Base-by-base conservation (phyloP, 768 basidiomycete genomes). In the Podaxis sp. region DNA sequence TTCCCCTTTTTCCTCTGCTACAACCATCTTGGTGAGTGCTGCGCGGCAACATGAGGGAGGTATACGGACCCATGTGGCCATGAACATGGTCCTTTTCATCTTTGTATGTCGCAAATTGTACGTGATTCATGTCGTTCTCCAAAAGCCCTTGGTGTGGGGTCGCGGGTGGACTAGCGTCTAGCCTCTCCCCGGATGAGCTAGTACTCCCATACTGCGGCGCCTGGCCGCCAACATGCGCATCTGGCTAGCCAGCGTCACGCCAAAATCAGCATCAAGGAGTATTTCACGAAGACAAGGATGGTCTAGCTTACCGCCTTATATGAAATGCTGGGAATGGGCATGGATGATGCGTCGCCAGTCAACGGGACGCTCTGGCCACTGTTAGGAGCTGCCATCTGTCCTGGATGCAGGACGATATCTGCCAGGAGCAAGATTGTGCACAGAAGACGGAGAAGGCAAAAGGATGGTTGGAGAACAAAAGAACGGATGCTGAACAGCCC, bases 101-200 rank as follows among this genome's bases (percentile, higher is more conserved):
- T 11, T 24, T 41, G 56, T 72, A 72, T 28, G 70, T 64, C 37
- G 70, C 72, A 36, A 69, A 72, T 56, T 72, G 72, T 3, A 64
- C 64, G 22, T 66, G 62, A 5, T 54, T 48, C 22, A 6, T 5
- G 24, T 58, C 51, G 44, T 46, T 41, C 20, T 49, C 57, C 52
- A 64, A 46, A 2, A 62, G 22, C 22, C 24, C 44, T 5, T 56
- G 61, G 28, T 36, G 37, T 17, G 60, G 53, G 3, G 59, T 60
- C n/a, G 38, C 51, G 50, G 59, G 38, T 28, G 51, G 50, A 15
- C 38, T 53, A 20, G 61, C 46, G 22, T 56, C 61, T 13, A 62
- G 33, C 36, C 48, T 62, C 17, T 62, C 61, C 38, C 54, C 54
- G 12, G 48, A 49, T n/a, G 57, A 37, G 37, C 12, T 15, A 24